These are phyloP conservation scores for Phytophthora fragariaefolia DNA, from an alignment of 352 stramenopile species.

Conservation along the genomic window DNA sequence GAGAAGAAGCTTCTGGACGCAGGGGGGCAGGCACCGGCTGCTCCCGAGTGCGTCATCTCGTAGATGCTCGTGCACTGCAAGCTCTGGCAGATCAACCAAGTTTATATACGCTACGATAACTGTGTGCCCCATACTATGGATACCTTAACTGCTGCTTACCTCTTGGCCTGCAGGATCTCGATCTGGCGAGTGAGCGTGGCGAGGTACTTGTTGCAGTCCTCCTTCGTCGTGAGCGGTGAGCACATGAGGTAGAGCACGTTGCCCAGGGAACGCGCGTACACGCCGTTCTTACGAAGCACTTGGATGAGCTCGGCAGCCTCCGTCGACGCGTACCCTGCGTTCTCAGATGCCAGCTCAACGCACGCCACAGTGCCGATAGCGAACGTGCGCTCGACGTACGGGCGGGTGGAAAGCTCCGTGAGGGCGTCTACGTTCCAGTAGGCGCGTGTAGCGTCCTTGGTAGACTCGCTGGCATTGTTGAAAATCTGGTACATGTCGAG, in stretches of 20 bases:
- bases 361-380: conserved; percentile 82
- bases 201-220: conserved; percentile 71
- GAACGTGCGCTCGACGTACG: conserved; percentile 70
- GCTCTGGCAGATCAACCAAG: neutral
- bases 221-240: conserved; percentile 72
- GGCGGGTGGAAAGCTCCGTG: conserved; percentile 53
- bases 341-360: conserved; percentile 68
- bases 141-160: conserved; percentile 17
- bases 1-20: conserved; percentile 59
- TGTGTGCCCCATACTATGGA: neutral
- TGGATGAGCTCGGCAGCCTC: conserved; percentile 70
- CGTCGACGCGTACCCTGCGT: conserved; percentile 70
- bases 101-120: conserved; percentile 18
- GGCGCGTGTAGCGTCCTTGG: conserved; percentile 35
- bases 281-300: conserved; percentile 60
- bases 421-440: conserved; percentile 71
- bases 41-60: conserved; percentile 43
- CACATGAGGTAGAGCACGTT: conserved; percentile 91
- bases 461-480: conserved; percentile 33
- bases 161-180: conserved; percentile 44
- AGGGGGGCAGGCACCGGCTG: neutral
- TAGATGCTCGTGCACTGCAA: conserved; percentile 5
- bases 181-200: conserved; percentile 52
- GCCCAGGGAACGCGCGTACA: conserved; percentile 82
- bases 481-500: conserved; percentile 89